Evolutionary conservation across 208 protist genomes (phyloP).

Genomic region (Trypanosomatidae sp.): DNA sequence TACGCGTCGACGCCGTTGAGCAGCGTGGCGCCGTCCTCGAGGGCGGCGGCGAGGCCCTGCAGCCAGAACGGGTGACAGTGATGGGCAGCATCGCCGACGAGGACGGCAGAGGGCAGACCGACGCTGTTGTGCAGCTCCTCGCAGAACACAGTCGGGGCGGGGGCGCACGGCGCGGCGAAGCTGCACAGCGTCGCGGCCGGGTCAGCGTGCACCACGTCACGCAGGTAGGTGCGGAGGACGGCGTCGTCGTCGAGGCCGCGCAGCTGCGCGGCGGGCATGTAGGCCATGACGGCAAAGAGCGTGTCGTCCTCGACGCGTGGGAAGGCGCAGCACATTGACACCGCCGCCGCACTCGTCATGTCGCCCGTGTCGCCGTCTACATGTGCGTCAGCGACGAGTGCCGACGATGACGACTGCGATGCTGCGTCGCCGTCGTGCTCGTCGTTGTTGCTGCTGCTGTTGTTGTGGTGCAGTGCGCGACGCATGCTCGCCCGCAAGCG

Average conservation of each 20-base stretch:
- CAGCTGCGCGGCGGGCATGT: constrained; percentile 48
- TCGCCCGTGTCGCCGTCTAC: no score
- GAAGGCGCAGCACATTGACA: constrained; percentile 57
- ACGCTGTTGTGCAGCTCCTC: constrained; percentile 81
- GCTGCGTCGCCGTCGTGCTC: no score
- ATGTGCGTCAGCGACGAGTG: not conserved
- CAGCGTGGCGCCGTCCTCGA: constrained; percentile 68
- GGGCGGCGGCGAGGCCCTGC: constrained; percentile 60
- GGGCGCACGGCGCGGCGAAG: constrained; percentile 13
- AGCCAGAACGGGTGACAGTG: constrained; percentile 78
- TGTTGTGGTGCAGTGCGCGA: no score
- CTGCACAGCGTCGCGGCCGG: constrained; percentile 7
- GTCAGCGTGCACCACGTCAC: constrained; percentile 13
- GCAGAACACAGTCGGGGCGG: constrained; percentile 68
- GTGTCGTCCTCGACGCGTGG: constrained; percentile 35
- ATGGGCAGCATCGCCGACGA: constrained; percentile 76
- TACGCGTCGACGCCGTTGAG: constrained; percentile 80
- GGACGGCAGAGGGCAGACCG: constrained; percentile 67
- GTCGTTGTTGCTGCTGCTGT: no score
- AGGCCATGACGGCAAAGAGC: constrained; percentile 75
- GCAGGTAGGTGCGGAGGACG: constrained; percentile 19
- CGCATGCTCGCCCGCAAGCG: no score
- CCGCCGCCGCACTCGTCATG: no score
- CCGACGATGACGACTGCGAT: not conserved
- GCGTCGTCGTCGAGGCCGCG: constrained; percentile 21